phyloP scores from a whole-genome alignment of 306 rosid species.

The Prinsepia uniflora region DNA sequence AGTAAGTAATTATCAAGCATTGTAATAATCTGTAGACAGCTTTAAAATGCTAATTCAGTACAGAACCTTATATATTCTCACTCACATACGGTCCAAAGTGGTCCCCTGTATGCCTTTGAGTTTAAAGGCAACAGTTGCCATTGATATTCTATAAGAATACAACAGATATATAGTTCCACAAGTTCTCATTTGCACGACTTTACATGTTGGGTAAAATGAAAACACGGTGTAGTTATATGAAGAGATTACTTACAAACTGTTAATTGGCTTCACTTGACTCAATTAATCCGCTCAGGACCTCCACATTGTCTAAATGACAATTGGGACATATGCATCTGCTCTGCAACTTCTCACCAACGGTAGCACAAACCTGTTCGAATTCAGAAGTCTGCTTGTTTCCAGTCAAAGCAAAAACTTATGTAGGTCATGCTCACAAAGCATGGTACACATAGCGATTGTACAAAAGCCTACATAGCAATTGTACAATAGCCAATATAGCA shows the following conservation, averaged over 20 bases:
- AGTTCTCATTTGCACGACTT: background rate
- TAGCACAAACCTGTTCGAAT: constrained; percentile 41
- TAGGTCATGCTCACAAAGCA: background rate
- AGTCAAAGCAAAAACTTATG: constrained; percentile 47
- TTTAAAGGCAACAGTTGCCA: constrained; percentile 1
- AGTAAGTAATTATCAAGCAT: background rate
- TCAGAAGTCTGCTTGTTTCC: constrained; percentile 59
- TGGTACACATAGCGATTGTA: background rate
- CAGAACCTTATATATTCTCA: background rate
- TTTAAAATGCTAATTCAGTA: background rate
- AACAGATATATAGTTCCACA: background rate
- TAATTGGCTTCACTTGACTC: constrained; percentile 40
- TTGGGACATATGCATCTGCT: constrained; percentile 60
- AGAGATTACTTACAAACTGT: constrained; percentile 36
- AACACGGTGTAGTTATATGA: constrained; percentile 13
- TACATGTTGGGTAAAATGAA: constrained; percentile 11
- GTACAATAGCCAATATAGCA: background rate
- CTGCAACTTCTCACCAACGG: constrained; percentile 70
- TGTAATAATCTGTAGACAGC: constrained; percentile 3
- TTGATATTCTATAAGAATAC: background rate
- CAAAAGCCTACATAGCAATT: background rate
- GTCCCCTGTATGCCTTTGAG: background rate
- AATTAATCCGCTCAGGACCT: constrained; percentile 39
- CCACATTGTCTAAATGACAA: constrained; percentile 66
- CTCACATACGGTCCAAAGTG: background rate